These are phyloP conservation scores for Teratosphaeria zuluensis DNA, from an alignment of 2,329 filamentous ascomycete species.

Conservation along the genomic window DNA sequence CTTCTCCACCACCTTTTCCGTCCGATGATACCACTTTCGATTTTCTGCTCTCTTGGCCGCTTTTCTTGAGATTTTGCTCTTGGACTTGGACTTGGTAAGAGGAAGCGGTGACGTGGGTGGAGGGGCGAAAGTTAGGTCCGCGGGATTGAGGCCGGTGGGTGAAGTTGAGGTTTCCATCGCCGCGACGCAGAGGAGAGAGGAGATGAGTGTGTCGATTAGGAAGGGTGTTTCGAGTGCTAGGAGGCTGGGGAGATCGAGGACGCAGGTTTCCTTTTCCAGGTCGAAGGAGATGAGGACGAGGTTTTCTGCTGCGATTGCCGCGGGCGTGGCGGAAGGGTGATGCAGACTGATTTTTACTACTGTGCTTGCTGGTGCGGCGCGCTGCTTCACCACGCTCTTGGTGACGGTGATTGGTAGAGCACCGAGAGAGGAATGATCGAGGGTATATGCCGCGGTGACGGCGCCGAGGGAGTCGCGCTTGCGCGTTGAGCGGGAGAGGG, in stretches of 20 bases:
- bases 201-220: slow-evolving; percentile 36
- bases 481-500: slow-evolving; percentile 53
- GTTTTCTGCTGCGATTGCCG: slow-evolving; percentile 30
- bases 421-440: slow-evolving; percentile 37
- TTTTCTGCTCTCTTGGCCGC: slow-evolving; percentile 2
- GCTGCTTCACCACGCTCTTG: slow-evolving; percentile 22
- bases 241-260: slow-evolving; percentile 36
- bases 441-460: slow-evolving; percentile 31
- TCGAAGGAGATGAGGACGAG: slow-evolving; percentile 36
- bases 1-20: slow-evolving; percentile 8
- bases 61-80: slow-evolving; percentile 3
- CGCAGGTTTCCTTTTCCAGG: slow-evolving; percentile 31
- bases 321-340: slow-evolving; percentile 29
- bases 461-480: slow-evolving; percentile 16
- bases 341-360: slow-evolving; percentile 26
- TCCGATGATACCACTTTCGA: slow-evolving; percentile 13
- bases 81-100: too few relatives aligned
- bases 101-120: slow-evolving; percentile 17
- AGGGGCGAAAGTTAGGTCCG: slow-evolving; percentile 22
- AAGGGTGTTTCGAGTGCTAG: slow-evolving; percentile 35
- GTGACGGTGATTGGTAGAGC: slow-evolving; percentile 32
- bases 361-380: slow-evolving; percentile 4
- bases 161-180: slow-evolving; percentile 32
- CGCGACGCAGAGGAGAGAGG: slow-evolving; percentile 35
- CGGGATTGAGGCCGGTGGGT: slow-evolving; percentile 21